A percentile compares a stretch with the other conserved stretches of the same genome.
These are phyloP conservation scores for Stephanodiscus minutulus DNA, from an alignment of 108 stramenopile genomes.

Conservation along the genomic window DNA sequence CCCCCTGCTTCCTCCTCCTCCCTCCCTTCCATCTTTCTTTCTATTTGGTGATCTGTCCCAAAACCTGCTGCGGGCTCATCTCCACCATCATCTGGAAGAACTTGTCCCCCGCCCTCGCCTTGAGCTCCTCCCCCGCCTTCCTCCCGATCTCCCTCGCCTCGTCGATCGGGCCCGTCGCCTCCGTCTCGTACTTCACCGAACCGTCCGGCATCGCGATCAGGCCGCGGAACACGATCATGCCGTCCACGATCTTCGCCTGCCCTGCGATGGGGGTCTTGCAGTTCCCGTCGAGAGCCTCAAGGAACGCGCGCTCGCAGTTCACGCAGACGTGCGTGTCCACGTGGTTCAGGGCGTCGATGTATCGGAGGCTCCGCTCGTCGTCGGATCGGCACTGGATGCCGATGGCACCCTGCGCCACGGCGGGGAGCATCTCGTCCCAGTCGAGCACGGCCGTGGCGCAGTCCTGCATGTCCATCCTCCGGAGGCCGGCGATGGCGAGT, in stretches of 20 bases:
- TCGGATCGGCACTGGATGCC: constrained; percentile 98
- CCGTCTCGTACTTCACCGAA: constrained; percentile 78
- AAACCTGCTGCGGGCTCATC: constrained; percentile 90
- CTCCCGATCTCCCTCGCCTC: constrained; percentile 84
- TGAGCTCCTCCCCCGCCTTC: constrained; percentile 85
- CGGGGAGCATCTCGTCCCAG: constrained; percentile 98
- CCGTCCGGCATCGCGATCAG: constrained; percentile 96
- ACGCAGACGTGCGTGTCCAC: constrained; percentile 93
- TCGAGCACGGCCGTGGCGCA: constrained; percentile 92
- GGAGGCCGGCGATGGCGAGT: constrained; percentile 97
- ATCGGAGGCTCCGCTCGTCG: constrained; percentile 88
- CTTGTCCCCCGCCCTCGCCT: constrained; percentile 88
- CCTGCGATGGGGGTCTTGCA: constrained; percentile 99
- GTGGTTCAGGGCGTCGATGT: constrained; percentile 93
- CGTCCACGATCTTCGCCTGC: constrained; percentile 90
- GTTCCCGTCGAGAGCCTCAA: constrained; percentile 98
- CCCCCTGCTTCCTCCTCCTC: no score
- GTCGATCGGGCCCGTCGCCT: constrained; percentile 71
- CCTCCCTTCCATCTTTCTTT: neutral
- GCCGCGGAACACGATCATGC: constrained; percentile 85
- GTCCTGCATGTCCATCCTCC: constrained; percentile 97
- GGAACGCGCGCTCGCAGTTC: constrained; percentile 98
- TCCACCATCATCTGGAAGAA: constrained; percentile 97
- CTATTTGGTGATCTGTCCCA: constrained; percentile 89
- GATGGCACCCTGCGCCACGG: constrained; percentile 99